Base-by-base conservation (phyloP, 441 rosid genomes). In the Iberis amara region DNA sequence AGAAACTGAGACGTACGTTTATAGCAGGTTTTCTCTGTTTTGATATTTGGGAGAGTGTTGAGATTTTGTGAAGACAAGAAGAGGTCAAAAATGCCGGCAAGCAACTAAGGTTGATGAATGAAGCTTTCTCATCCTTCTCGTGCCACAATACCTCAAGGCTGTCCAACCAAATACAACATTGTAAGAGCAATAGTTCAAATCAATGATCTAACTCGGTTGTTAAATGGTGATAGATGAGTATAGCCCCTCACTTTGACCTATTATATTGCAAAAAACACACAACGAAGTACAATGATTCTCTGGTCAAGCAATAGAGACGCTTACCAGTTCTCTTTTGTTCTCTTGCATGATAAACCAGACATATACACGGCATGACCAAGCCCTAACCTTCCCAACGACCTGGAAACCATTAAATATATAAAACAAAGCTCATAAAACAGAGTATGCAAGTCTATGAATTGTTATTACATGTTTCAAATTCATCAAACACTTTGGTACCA, bases 81-180 rank as follows among this genome's bases (percentile, higher is more conserved):
- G 99, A 92, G 71, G 81, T 79, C 37, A 92, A 61, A 71, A 92
- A 70, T 40, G 97, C 96, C 18, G 97, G 89, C 67, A 92, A 69
- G 69, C 78, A 76, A 72, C 99, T 84, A 40, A 89, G 76, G 73
- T 84, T 89, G 68, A 86, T 65, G 23, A 86, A 66, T 45, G 76
- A 70, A 47, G 96, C 79, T 74, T 78, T 76, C 39, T 23, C 64
- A 42, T 76, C 77, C 55, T 62, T 75, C 73, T 84, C 90, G 59
- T 66, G 54, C 97, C 99, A 89, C 39, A 62, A 54, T 11, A 89
- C 58, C 73, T 81, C 90, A 36, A 84, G 78, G 61, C 99, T 92
- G 80, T 64, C 59, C 52, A 68, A 70, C 59, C 51, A 54, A 61
- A 35, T 52, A 61, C 24, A 39, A 52, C 39, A 30, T 7, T 30